Evolutionary conservation across 176 grass and related monocot genomes (phyloP).

Genomic region (Coix lacrymajobi): DNA sequence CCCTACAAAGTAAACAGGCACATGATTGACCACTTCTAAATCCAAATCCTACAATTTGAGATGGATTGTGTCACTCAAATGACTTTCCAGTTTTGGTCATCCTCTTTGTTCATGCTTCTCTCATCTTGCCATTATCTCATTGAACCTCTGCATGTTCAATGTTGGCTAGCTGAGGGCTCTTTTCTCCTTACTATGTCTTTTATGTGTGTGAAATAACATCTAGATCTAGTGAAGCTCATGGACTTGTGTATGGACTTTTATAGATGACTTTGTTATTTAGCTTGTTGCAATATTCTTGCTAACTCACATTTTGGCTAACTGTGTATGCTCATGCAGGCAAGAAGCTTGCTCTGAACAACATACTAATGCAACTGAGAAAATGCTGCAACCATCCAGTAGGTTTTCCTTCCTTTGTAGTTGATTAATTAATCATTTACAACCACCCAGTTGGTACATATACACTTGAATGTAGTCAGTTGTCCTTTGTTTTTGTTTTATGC

Average conservation of each 20-base stretch:
- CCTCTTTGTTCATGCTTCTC: not conserved
- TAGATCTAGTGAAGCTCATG: not conserved
- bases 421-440: not conserved
- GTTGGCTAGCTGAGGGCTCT: not conserved
- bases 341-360: conserved; percentile 56
- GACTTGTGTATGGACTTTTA: not conserved
- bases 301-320: not conserved
- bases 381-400: conserved; percentile 69
- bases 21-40: not conserved
- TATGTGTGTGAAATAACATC: not conserved
- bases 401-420: conserved; percentile 7
- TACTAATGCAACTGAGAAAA: conserved; percentile 53
- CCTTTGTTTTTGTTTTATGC: not conserved
- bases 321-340: conserved; percentile 31
- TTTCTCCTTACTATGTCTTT: not conserved
- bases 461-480: not conserved
- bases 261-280: not conserved
- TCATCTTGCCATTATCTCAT: not conserved
- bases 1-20: not conserved
- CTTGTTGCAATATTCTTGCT: not conserved
- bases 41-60: not conserved
- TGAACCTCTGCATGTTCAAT: not conserved
- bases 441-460: not conserved
- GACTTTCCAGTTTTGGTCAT: not conserved
- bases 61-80: not conserved